Percentiles rank a stretch among this genome's conserved stretches.
Evolutionary conservation across 2,329 filamentous ascomycete genomes (phyloP).

Genomic region (Aureobasidium leucospermi): DNA sequence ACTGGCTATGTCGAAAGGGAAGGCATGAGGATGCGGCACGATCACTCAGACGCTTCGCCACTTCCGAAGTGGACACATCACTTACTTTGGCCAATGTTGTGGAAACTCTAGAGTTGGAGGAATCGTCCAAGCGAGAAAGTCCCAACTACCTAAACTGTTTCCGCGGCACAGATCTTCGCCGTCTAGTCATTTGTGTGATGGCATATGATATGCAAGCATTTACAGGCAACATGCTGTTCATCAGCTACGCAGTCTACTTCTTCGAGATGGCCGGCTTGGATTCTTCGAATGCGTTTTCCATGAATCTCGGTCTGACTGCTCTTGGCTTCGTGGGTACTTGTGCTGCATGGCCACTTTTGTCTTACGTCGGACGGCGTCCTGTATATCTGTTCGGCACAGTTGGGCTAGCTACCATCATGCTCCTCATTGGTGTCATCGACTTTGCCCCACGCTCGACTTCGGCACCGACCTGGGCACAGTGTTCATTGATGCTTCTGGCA

Average conservation of each 20-base stretch:
- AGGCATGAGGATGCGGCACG: constrained; percentile 29
- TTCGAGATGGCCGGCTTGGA: constrained; percentile 38
- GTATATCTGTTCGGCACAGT: constrained; percentile 31
- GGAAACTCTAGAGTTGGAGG: constrained; percentile 1
- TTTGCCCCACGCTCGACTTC: constrained; percentile 28
- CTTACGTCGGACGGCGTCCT: constrained; percentile 31
- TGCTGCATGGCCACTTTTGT: constrained; percentile 35
- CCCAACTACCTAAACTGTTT: constrained; percentile 33
- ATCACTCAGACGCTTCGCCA: constrained; percentile 29
- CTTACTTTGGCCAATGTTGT: not conserved
- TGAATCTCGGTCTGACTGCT: constrained; percentile 32
- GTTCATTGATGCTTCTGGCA: constrained; percentile 17
- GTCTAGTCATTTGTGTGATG: constrained; percentile 37
- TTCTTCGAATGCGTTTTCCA: constrained; percentile 32
- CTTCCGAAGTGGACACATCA: not conserved
- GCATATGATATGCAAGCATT: constrained; percentile 39
- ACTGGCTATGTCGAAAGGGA: constrained; percentile 31
- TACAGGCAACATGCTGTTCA: constrained; percentile 33
- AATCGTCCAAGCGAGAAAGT: not conserved
- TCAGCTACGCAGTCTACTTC: constrained; percentile 42
- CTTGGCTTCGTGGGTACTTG: constrained; percentile 37
- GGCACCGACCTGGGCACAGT: constrained; percentile 30
- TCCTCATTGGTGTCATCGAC: constrained; percentile 33
- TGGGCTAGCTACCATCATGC: constrained; percentile 22
- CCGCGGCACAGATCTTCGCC: constrained; percentile 33